Base-by-base conservation (phyloP, 2,329 filamentous ascomycete species). In the Cercospora citrullina region DNA sequence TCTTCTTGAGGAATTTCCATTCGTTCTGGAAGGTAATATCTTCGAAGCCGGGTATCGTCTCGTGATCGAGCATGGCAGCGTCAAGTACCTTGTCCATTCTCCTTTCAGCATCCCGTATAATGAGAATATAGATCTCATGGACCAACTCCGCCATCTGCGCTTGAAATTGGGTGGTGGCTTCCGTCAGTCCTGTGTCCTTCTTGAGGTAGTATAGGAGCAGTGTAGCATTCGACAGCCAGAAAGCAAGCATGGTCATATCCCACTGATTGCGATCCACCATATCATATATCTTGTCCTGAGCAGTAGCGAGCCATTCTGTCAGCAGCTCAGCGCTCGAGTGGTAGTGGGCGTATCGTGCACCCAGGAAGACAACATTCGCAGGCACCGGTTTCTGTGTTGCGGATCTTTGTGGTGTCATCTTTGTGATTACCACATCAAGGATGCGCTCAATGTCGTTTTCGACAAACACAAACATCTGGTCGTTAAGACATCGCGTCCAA, bases 381-480 rank as follows among this genome's bases (percentile, higher is more conserved):
- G 95, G 95, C 0, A 99, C 94, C 0, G 95, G 95, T 75, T 99
- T 99, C 77, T 99, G 95, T n/a, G 93, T 92, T 0, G 94, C 92
- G 31, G 94, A 97, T 74, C 95, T 87, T 81, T 97, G 94, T 1
- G 95, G 95, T 0, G 93, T 96, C 95, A 99, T 98, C 76, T 95
- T 94, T 69, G 94, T 98, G 77, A 99, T 96, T 77, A 98, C 89
- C 65, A 98, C 95, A 77, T 97, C 91, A 72, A 99, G 86, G 75
- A 99, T 97, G 67, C 90, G 89, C 67, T 94, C 91, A 62, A 99
- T 86, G 77, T 99, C 94, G 77, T 88, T 90, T 73, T 98, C 94
- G 79, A 99, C 95, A 78, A 99, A 99, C 42, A 99, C 95, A 78
- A 99, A 99, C 95, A 99, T 99, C 79, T 99, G 95, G 78, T 99